Conservation (phyloP, 1,284 basidiomycete genomes). For the Phaffia rhodozyma region DNA sequence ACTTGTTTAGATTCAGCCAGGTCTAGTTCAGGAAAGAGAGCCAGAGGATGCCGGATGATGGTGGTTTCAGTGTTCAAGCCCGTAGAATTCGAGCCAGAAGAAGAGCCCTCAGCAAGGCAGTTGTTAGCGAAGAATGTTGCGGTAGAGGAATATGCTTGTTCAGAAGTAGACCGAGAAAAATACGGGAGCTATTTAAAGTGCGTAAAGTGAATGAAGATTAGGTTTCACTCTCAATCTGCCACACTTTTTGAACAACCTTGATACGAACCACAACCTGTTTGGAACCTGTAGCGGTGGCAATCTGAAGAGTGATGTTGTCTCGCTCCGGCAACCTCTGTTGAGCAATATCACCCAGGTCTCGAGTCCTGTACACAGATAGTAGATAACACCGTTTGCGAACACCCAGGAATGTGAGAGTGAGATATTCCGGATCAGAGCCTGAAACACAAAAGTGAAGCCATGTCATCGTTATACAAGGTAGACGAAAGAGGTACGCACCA, state of each 20-base stretch:
- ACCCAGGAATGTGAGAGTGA: too few relatives aligned
- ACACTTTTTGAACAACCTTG: too few relatives aligned
- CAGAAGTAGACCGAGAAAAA: not conserved
- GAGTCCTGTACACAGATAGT: not conserved
- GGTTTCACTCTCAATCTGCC: not conserved
- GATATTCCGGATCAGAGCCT: too few relatives aligned
- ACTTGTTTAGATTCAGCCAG: too few relatives aligned
- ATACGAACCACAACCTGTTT: not conserved
- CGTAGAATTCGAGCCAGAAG: not conserved
- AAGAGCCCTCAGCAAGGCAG: not conserved
- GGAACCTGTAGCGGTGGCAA: not conserved
- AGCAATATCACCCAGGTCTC: slow-evolving; percentile 3
- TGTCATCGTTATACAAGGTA: too few relatives aligned
- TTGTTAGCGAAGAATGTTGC: not conserved
- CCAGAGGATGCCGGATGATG: not conserved
- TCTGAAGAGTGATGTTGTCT: slow-evolving; percentile 9
- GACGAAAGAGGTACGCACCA: too few relatives aligned
- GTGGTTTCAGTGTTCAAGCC: not conserved
- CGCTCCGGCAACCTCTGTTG: not conserved
- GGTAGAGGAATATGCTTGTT: not conserved
- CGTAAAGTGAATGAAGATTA: too few relatives aligned
- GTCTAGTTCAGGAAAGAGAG: not conserved
- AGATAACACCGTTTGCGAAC: not conserved
- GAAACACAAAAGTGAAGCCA: too few relatives aligned
- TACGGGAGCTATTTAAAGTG: not conserved